Percentiles rank a stretch among this genome's conserved stretches.
Conservation (phyloP, 73 alveolate genomes). For the Tetrahymena elliotti region DNA sequence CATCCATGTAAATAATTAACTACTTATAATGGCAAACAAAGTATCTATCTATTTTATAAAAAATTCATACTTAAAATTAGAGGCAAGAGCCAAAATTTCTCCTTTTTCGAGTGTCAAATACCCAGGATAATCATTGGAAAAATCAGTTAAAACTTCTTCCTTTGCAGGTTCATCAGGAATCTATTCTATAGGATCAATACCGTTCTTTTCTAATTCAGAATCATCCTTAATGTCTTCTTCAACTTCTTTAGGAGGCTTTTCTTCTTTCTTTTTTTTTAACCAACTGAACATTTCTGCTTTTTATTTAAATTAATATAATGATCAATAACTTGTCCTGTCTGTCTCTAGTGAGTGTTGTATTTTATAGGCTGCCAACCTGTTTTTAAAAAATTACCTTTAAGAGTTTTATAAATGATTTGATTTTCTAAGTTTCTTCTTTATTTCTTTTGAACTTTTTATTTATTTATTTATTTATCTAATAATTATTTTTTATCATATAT, state of each 20-base stretch:
- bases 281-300: slow-evolving; percentile 31
- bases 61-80: neutral
- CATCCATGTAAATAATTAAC: neutral
- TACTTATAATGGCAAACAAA: neutral
- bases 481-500: neutral
- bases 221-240: slow-evolving; percentile 35
- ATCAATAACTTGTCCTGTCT: neutral
- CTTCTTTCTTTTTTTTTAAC: slow-evolving; percentile 35
- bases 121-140: slow-evolving; percentile 28
- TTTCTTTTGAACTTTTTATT: neutral
- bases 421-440: neutral
- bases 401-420: neutral
- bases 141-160: slow-evolving; percentile 36
- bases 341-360: neutral
- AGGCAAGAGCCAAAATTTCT: slow-evolving; percentile 12
- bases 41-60: too few relatives aligned
- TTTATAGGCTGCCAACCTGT: neutral
- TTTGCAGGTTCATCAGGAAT: slow-evolving; percentile 24
- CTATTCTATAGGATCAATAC: slow-evolving; percentile 30
- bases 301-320: neutral
- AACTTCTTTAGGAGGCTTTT: slow-evolving; percentile 1
- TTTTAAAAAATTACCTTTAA: neutral
- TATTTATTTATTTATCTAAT: neutral
- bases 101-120: slow-evolving; percentile 12
- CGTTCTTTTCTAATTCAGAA: slow-evolving; percentile 35